phyloP scores from a whole-genome alignment of 208 protist species.

The Vickermania ingenoplastis region DNA sequence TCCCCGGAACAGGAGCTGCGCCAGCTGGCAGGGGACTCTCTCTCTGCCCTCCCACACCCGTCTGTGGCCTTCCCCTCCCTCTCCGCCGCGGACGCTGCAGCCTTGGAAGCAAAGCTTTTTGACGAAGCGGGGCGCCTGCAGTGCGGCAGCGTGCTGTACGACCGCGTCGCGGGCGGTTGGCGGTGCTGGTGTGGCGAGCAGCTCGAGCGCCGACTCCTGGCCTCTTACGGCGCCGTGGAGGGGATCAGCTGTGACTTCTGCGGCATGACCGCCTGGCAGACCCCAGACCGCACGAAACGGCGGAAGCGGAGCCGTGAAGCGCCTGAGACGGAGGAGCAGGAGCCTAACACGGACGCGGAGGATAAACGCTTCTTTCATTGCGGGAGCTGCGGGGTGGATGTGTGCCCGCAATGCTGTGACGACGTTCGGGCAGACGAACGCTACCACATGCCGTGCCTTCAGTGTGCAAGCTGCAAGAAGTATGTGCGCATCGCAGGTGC shows the following conservation, averaged over 20 bases:
- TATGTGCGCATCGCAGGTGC: constrained; percentile 30
- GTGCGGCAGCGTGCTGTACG: constrained; percentile 69
- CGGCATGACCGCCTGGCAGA: constrained; percentile 60
- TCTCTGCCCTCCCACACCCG: constrained; percentile 4
- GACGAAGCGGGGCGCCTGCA: constrained; percentile 22
- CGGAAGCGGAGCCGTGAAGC: background rate
- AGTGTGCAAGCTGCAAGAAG: constrained; percentile 42
- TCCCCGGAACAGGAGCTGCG: constrained; percentile 64
- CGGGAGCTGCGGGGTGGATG: constrained; percentile 47
- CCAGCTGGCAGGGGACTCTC: constrained; percentile 50
- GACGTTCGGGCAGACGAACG: constrained; percentile 48
- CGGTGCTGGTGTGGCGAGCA: constrained; percentile 57
- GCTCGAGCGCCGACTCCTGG: constrained; percentile 17
- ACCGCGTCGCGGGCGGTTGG: constrained; percentile 44
- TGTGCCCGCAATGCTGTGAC: constrained; percentile 44
- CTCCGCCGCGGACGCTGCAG: background rate
- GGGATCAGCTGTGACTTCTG: constrained; percentile 85
- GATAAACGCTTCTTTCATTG: constrained; percentile 58
- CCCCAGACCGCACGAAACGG: constrained; percentile 5
- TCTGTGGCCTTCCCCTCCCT: background rate
- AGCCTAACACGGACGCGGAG: background rate
- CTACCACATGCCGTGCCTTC: constrained; percentile 70
- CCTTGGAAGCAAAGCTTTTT: background rate
- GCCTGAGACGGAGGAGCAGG: background rate
- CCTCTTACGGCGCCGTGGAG: constrained; percentile 40